Evolutionary conservation across 163 green algal species (phyloP), one percentile per base, ranked within the genome.

Genomic region (Scenedesmus sp.): DNA sequence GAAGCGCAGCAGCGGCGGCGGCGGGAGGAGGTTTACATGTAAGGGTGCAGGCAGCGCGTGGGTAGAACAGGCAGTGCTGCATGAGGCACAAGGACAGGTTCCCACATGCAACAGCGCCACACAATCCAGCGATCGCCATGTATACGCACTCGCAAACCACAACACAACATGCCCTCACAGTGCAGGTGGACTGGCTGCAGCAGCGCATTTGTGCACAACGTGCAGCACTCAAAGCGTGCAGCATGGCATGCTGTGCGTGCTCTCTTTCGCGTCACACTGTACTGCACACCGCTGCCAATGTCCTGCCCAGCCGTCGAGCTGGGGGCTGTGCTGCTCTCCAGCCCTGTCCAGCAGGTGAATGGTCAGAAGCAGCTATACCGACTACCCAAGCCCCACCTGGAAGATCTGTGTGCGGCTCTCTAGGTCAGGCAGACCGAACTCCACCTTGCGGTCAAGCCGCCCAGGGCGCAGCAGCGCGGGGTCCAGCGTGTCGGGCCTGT

Each of bases 341-440:
- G 66, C 66, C 66, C 26, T 3, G 4, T 10, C 66, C 15, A 5
- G 15, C 16, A 26, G 16, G 66, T 34, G 16, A 46, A 46, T 46
- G 34, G 34, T 46, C 34, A 46, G 34, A 46, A 46, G 34, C 34
- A 46, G 34, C 34, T 46, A 46, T 46, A 46, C 34, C 34, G 34
- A 46, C 34, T 46, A 46, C 34, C 74, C n/a, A 18, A 52, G 66
- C 26, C 46, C n/a, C 62, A 91, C 87, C 87, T 91, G 96, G 96
- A 99, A 99, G 94, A 99, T 99, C 94, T 99, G 98, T 10, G 98
- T 98, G 82, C 98, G 94, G 52, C 91, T 96, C 94, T 99, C 98
- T 60, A 99, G 95, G 94, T 99, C 98, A 46, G 98, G 98, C 87
- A 99, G 95, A 7, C 98, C 97, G 94, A 99, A 99, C 95, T 99